A percentile compares a stretch with the other conserved stretches of the same genome.
Evolutionary conservation across 31 red algal species (phyloP).

Genomic region (Porphyra umbilicalis): DNA sequence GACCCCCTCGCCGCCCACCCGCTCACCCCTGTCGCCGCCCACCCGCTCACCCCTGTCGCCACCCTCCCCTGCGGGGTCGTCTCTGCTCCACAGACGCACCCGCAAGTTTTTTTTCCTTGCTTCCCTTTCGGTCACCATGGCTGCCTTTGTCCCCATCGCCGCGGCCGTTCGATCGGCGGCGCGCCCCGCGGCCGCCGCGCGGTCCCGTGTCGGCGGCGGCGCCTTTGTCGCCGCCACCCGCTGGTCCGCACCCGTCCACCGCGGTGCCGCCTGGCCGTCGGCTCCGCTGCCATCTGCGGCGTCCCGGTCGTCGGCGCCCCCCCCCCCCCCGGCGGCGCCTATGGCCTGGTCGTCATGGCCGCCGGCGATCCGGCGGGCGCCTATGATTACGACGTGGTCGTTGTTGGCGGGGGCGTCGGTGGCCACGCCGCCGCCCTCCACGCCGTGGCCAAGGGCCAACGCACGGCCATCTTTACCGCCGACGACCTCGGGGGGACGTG

Average conservation of each 20-base stretch:
- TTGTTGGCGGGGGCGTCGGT: conserved; percentile 91
- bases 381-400: conserved; percentile 88
- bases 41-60: too few species aligned
- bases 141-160: not conserved
- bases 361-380: conserved; percentile 2
- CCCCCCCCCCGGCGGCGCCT: not conserved
- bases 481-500: conserved; percentile 91
- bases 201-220: not conserved
- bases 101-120: too few species aligned
- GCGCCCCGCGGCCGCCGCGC: not conserved
- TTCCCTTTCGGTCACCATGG: not conserved
- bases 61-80: too few species aligned
- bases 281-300: not conserved
- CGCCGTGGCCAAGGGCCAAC: conserved; percentile 61
- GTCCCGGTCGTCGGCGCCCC: too few species aligned
- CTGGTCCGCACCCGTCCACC: too few species aligned
- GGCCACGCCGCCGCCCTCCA: conserved; percentile 96
- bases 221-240: not conserved
- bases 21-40: not conserved
- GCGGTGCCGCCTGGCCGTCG: not conserved
- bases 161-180: not conserved
- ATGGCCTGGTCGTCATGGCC: not conserved
- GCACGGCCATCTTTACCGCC: conserved; percentile 73
- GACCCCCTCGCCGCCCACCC: not conserved
- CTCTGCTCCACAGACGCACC: too few species aligned